A percentile compares a stretch with the other conserved stretches of the same genome.
Conservation (phyloP, 257 asterid genomes). For the Verbena officinalis region DNA sequence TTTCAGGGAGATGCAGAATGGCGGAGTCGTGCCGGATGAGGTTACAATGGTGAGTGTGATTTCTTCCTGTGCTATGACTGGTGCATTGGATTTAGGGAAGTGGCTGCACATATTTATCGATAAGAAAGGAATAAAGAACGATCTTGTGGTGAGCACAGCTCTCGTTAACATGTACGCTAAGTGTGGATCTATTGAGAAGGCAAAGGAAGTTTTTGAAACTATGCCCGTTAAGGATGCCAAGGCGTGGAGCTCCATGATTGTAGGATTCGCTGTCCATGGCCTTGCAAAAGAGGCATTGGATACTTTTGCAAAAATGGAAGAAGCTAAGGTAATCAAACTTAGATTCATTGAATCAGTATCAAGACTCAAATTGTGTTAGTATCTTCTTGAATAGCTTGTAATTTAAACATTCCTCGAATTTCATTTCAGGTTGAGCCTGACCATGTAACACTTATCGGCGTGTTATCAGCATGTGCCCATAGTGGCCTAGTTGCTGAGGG, state of each 20-base stretch:
- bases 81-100: conserved; percentile 72
- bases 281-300: conserved; percentile 57
- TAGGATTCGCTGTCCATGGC: conserved; percentile 68
- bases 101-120: conserved; percentile 67
- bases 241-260: conserved; percentile 86
- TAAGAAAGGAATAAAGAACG: conserved; percentile 56
- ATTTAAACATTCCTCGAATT: conserved; percentile 15
- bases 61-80: conserved; percentile 70
- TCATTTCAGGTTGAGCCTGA: conserved; percentile 62
- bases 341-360: background rate
- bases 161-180: conserved; percentile 79
- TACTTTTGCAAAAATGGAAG: conserved; percentile 55
- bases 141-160: conserved; percentile 68
- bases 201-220: conserved; percentile 55
- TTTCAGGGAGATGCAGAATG: conserved; percentile 68
- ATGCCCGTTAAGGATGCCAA: conserved; percentile 71
- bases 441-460: conserved; percentile 60
- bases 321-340: conserved; percentile 45
- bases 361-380: background rate
- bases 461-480: conserved; percentile 67
- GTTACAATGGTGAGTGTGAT: conserved; percentile 67
- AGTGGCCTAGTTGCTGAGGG: conserved; percentile 61
- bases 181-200: conserved; percentile 73
- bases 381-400: conserved; percentile 1
- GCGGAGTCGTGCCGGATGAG: conserved; percentile 67